Evolutionary conservation across 306 rosid genomes (phyloP).

Genomic region (Canavalia gladiata): DNA sequence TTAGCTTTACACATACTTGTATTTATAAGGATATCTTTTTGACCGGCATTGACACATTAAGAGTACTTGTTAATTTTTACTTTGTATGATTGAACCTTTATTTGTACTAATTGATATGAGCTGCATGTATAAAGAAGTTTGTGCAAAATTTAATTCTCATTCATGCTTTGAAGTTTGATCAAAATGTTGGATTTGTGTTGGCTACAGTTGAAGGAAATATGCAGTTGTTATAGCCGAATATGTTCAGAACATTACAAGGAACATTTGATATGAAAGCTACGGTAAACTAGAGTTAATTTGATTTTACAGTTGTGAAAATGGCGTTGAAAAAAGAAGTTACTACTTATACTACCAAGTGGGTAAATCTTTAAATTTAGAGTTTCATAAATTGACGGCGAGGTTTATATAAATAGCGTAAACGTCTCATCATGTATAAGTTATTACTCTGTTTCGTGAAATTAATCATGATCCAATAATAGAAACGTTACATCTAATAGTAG

Average conservation of each 20-base stretch:
- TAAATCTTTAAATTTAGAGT: too few relatives aligned
- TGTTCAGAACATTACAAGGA: neutral
- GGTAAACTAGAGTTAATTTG: conserved; percentile 5
- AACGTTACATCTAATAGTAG: neutral
- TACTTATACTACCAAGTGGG: neutral
- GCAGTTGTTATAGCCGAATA: neutral
- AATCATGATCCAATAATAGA: conserved; percentile 1
- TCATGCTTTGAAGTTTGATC: conserved; percentile 21
- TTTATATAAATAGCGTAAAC: neutral
- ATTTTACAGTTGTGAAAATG: neutral
- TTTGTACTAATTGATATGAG: conserved; percentile 30
- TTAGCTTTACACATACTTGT: conserved; percentile 80
- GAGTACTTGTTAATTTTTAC: conserved; percentile 36
- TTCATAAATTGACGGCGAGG: neutral
- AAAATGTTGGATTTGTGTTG: neutral
- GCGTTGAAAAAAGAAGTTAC: conserved; percentile 15
- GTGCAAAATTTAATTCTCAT: conserved; percentile 13
- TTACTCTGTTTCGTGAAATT: neutral
- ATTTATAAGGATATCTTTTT: conserved; percentile 83
- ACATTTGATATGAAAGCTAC: neutral
- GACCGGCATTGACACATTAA: conserved; percentile 38
- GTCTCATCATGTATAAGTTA: neutral
- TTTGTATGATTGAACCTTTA: conserved; percentile 11
- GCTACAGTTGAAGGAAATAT: neutral
- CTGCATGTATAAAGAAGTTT: conserved; percentile 31